Percentiles rank a stretch among this genome's conserved stretches.
These are phyloP conservation scores for Ceratobasidium theobromae DNA, from an alignment of 1,284 basidiomycete species.

Conservation along the genomic window DNA sequence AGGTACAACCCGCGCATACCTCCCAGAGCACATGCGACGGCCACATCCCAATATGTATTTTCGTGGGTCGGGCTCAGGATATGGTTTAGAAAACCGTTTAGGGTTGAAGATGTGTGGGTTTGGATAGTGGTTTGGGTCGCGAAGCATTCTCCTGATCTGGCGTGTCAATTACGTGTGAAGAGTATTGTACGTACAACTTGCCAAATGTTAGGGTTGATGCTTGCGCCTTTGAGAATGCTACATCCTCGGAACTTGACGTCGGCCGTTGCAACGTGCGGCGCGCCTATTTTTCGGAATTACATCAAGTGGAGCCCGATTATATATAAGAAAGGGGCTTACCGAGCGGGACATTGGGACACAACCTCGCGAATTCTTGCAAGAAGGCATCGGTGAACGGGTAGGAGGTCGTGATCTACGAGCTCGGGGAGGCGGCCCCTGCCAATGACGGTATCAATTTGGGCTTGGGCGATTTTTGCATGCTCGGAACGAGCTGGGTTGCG, in stretches of 20 bases:
- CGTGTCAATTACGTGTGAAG: background rate
- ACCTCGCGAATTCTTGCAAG: conserved; percentile 32
- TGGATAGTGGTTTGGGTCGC: background rate
- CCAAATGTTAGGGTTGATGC: conserved; percentile 13
- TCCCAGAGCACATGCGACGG: background rate
- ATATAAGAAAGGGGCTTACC: background rate
- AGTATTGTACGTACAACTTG: background rate
- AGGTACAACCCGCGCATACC: too few relatives aligned
- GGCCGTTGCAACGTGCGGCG: background rate
- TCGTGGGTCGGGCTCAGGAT: background rate
- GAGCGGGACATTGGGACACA: background rate
- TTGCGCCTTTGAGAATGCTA: background rate
- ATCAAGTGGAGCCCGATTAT: background rate
- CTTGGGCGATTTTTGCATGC: conserved; percentile 32
- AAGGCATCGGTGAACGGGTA: conserved; percentile 37
- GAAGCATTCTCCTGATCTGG: background rate
- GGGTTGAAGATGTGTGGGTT: background rate
- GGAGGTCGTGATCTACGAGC: conserved; percentile 29
- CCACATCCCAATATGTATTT: background rate
- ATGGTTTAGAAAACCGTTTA: background rate
- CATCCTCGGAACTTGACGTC: conserved; percentile 4
- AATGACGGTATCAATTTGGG: conserved; percentile 34
- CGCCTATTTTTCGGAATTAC: background rate
- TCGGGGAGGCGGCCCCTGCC: conserved; percentile 23
- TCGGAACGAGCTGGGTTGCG: conserved; percentile 32